Percentiles rank a stretch among this genome's conserved stretches.
Conservation (phyloP, 306 rosid species). For the Trichosanthes cucumerina region DNA sequence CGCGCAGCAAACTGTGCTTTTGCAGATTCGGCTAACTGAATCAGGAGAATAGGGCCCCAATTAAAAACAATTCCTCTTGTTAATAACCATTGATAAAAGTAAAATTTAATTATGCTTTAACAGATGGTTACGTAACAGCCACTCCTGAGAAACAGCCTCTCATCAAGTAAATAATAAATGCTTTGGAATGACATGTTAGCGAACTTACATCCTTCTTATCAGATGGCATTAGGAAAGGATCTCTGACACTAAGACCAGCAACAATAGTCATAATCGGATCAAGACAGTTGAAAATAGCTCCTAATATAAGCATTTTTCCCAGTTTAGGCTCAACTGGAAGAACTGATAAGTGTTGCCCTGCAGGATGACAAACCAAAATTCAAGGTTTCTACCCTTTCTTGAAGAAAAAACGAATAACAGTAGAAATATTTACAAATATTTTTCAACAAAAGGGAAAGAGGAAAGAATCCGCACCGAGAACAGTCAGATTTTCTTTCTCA, state of each 20-base stretch:
- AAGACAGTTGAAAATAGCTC: conserved; percentile 77
- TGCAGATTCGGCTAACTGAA: conserved; percentile 38
- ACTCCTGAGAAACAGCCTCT: not conserved
- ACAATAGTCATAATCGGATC: conserved; percentile 88
- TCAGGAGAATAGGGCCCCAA: conserved; percentile 19
- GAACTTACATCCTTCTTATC: conserved; percentile 88
- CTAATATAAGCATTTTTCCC: conserved; percentile 92
- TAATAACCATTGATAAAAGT: not conserved
- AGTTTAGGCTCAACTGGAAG: conserved; percentile 98
- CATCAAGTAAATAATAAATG: not conserved
- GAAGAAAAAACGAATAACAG: conserved; percentile 7
- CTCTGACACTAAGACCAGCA: conserved; percentile 91
- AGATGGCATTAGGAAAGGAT: conserved; percentile 78
- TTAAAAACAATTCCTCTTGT: conserved; percentile 10
- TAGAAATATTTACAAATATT: not conserved
- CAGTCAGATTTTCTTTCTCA: conserved; percentile 65
- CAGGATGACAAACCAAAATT: conserved; percentile 16
- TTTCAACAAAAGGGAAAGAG: not conserved
- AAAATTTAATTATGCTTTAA: not conserved
- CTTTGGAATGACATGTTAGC: not conserved
- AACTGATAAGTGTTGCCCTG: conserved; percentile 67
- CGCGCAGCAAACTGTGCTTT: conserved; percentile 35
- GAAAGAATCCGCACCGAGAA: conserved; percentile 29
- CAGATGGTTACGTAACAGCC: not conserved
- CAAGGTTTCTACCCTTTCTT: not conserved